A percentile compares a stretch with the other conserved stretches of the same genome.
Evolutionary conservation across 768 basidiomycete species (phyloP).

Genomic region (Chiua virens): DNA sequence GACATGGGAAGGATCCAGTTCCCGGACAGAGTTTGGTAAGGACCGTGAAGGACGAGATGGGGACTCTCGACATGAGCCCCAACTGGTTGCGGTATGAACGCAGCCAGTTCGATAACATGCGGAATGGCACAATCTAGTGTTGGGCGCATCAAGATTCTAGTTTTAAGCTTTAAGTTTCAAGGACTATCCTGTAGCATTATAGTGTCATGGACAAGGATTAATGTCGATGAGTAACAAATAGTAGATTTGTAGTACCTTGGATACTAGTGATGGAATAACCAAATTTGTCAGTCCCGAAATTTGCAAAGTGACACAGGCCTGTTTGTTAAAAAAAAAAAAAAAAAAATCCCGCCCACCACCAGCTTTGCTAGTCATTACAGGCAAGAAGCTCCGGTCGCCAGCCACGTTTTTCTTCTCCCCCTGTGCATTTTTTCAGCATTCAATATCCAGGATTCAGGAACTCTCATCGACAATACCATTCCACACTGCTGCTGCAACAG

Average conservation of each 20-base stretch:
- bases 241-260: neutral
- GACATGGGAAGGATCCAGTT: constrained; percentile 71
- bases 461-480: constrained; percentile 4
- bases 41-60: constrained; percentile 79
- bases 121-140: constrained; percentile 55
- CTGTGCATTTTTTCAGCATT: neutral
- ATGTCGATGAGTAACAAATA: neutral
- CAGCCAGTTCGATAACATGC: constrained; percentile 81
- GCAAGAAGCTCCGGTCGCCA: no score
- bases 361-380: no score
- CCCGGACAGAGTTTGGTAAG: constrained; percentile 70
- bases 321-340: no score
- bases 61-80: constrained; percentile 59
- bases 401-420: neutral
- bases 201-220: neutral
- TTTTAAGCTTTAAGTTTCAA: neutral
- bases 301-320: no score
- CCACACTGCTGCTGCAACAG: neutral
- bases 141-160: neutral
- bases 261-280: neutral
- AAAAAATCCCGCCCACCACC: no score
- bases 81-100: constrained; percentile 85
- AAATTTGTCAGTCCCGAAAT: no score
- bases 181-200: constrained; percentile 1
- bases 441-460: neutral